These are phyloP conservation scores for Pascua sp. DNA, from an alignment of 1,284 basidiomycete genomes.

Conservation along the genomic window DNA sequence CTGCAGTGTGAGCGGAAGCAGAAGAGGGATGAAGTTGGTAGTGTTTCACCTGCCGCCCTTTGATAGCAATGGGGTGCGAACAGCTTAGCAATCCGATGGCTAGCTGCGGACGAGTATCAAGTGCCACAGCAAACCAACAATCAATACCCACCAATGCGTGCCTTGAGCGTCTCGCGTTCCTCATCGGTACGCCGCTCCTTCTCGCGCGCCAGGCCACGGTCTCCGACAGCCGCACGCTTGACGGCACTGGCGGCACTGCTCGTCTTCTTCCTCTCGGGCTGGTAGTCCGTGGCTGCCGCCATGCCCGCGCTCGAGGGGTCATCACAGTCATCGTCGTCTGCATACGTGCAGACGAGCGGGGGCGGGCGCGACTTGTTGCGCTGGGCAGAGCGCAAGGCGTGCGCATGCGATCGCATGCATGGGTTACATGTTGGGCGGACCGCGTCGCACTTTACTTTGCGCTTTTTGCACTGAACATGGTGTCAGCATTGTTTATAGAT, in stretches of 20 bases:
- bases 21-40: not conserved
- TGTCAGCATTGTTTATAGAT: not conserved
- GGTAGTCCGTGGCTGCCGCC: not conserved
- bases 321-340: slow-evolving; percentile 17
- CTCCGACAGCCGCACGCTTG: slow-evolving; percentile 13
- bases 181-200: slow-evolving; percentile 26
- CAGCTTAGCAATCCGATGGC: no score
- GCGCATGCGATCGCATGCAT: slow-evolving; percentile 43
- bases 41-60: no score
- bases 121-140: no score
- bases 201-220: slow-evolving; percentile 18
- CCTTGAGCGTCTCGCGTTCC: slow-evolving; percentile 28
- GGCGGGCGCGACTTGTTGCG: slow-evolving; percentile 31
- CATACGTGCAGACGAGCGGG: slow-evolving; percentile 34
- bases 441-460: slow-evolving; percentile 46
- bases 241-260: not conserved
- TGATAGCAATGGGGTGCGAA: no score
- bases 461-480: slow-evolving; percentile 38
- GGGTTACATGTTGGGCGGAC: slow-evolving; percentile 39
- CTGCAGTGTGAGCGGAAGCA: slow-evolving; percentile 12
- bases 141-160: slow-evolving; percentile 23
- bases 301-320: no score
- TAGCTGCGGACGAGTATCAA: no score
- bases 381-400: slow-evolving; percentile 40
- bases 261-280: slow-evolving; percentile 11